These are phyloP conservation scores for Gossypium australe DNA, from an alignment of 345 rosid species.

Conservation along the genomic window DNA sequence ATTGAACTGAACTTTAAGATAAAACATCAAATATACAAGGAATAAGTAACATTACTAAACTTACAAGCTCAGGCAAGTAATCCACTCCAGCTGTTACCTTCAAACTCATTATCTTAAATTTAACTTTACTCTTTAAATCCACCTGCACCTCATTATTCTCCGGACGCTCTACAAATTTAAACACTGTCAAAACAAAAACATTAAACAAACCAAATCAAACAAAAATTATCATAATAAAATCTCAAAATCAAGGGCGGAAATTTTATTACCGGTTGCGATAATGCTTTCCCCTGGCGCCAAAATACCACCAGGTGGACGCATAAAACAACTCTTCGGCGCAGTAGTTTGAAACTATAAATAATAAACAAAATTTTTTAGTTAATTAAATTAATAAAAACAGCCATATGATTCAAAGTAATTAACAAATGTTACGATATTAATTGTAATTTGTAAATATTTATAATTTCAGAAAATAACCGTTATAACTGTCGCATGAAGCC, in stretches of 20 bases:
- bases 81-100: constrained; percentile 79
- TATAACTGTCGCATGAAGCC: not conserved
- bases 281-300: constrained; percentile 89
- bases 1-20: not conserved
- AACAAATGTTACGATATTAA: not conserved
- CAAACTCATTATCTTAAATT: constrained; percentile 94
- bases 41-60: constrained; percentile 13
- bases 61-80: constrained; percentile 93
- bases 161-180: constrained; percentile 92
- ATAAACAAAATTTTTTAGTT: not conserved
- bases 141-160: constrained; percentile 73
- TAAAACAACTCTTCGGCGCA: constrained; percentile 93
- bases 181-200: constrained; percentile 38
- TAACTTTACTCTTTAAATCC: constrained; percentile 79
- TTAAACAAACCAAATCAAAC: not conserved
- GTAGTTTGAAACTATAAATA: constrained; percentile 84
- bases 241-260: not conserved
- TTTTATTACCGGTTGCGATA: constrained; percentile 70
- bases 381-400: not conserved
- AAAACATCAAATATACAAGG: not conserved
- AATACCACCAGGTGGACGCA: constrained; percentile 97
- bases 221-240: not conserved
- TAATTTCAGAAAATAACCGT: not conserved
- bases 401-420: not conserved
- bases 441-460: not conserved